Evolutionary conservation across 768 basidiomycete species (phyloP).

Genomic region (Amanita exitialis): DNA sequence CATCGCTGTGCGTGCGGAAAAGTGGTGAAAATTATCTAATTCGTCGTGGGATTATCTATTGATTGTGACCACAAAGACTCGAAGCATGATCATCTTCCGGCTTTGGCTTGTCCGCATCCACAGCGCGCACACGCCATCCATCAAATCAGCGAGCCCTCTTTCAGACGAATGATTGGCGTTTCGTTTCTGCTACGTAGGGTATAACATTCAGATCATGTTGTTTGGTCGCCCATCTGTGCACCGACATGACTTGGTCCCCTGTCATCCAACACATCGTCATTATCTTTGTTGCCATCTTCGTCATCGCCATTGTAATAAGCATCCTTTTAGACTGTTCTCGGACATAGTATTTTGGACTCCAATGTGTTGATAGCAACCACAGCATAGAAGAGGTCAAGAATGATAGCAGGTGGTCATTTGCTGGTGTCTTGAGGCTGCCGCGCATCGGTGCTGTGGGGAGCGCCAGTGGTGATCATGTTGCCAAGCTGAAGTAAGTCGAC

Average conservation of each 20-base stretch:
- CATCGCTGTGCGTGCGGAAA: not conserved
- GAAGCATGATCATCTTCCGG: conserved; percentile 3
- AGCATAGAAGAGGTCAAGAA: conserved; percentile 6
- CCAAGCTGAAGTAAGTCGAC: not conserved
- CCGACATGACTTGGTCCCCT: not conserved
- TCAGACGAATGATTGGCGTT: not conserved
- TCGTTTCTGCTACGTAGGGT: conserved; percentile 1
- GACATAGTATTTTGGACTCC: not conserved
- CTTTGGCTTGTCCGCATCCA: conserved; percentile 6
- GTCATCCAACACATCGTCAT: not conserved
- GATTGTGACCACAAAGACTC: conserved; percentile 1
- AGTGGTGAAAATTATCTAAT: not conserved
- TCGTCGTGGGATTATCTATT: not conserved
- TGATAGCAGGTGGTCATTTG: conserved; percentile 5
- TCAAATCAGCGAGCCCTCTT: conserved; percentile 4
- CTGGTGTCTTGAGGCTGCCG: conserved; percentile 6
- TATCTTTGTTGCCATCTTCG: not conserved
- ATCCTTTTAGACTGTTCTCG: not conserved
- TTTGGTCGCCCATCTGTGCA: conserved; percentile 2
- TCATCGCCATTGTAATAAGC: conserved; percentile 7
- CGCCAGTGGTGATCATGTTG: not conserved
- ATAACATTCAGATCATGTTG: not conserved
- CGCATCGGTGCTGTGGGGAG: conserved; percentile 4
- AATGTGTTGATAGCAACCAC: conserved; percentile 4
- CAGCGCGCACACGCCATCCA: conserved; percentile 4